Conservation (phyloP, 768 basidiomycete genomes). For the Pleurotus tuber-regium region DNA sequence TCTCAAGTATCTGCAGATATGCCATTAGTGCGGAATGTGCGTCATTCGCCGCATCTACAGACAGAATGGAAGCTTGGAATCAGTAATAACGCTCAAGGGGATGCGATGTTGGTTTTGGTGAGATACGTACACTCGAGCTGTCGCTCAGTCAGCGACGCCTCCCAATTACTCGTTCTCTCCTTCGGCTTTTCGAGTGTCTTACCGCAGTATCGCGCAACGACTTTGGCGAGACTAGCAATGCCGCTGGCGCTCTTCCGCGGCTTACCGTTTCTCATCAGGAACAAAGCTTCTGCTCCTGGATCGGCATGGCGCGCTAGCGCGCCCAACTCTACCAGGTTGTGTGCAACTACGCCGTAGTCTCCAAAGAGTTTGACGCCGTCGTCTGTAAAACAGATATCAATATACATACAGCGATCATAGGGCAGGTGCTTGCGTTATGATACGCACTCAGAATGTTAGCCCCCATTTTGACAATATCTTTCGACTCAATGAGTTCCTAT, state of each 20-base stretch:
- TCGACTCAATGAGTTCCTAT: slow-evolving; percentile 32
- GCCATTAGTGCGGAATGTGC: slow-evolving; percentile 31
- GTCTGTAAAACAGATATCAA: slow-evolving; percentile 25
- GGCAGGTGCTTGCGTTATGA: no score
- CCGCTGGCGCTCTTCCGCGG: neutral
- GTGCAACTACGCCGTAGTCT: slow-evolving; percentile 35
- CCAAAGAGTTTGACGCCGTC: slow-evolving; percentile 36
- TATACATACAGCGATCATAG: no score
- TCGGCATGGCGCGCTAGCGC: slow-evolving; percentile 29
- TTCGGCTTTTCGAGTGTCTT: slow-evolving; percentile 30
- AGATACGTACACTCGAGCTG: slow-evolving; percentile 27
- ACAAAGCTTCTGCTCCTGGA: slow-evolving; percentile 11
- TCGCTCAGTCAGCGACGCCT: slow-evolving; percentile 20
- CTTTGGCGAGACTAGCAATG: slow-evolving; percentile 5
- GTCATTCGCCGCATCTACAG: slow-evolving; percentile 38
- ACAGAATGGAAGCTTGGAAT: neutral
- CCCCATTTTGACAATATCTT: slow-evolving; percentile 27
- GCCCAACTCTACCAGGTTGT: slow-evolving; percentile 34
- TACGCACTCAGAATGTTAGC: slow-evolving; percentile 32
- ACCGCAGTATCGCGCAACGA: slow-evolving; percentile 22
- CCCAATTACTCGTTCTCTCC: slow-evolving; percentile 36
- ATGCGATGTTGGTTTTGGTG: no score
- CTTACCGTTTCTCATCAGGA: neutral
- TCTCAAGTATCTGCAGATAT: slow-evolving; percentile 24
- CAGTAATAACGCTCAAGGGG: no score